Percentiles rank a stretch among this genome's conserved stretches.
Evolutionary conservation across 2,329 filamentous ascomycete genomes (phyloP).

Genomic region (Ceratocystis albifundus): DNA sequence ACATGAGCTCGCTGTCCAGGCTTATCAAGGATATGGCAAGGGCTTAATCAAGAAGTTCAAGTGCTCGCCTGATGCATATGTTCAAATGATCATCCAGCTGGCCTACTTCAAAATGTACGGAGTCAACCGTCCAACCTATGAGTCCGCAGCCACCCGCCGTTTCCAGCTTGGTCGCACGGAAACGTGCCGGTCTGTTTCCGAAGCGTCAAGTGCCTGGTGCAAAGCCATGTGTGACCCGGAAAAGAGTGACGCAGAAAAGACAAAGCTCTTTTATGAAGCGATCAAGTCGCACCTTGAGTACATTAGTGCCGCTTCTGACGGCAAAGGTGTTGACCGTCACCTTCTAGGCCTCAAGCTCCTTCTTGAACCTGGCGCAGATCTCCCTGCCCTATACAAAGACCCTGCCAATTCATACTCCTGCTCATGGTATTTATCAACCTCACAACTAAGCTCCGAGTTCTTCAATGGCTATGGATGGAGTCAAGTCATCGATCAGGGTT

Average conservation of each 20-base stretch:
- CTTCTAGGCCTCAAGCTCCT: conserved; percentile 95
- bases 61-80: conserved; percentile 92
- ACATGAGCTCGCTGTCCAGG: conserved; percentile 86
- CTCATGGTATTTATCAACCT: conserved; percentile 82
- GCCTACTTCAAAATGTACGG: conserved; percentile 99
- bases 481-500: conserved; percentile 91
- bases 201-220: conserved; percentile 86
- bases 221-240: conserved; percentile 65
- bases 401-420: conserved; percentile 72
- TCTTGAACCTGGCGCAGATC: conserved; percentile 63
- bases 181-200: conserved; percentile 83
- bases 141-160: conserved; percentile 85
- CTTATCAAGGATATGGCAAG: conserved; percentile 96
- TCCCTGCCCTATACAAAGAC: conserved; percentile 77
- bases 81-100: conserved; percentile 97
- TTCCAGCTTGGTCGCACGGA: conserved; percentile 96
- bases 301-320: conserved; percentile 78
- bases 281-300: conserved; percentile 77
- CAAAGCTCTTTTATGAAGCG: conserved; percentile 70
- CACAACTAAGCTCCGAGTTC: conserved; percentile 87
- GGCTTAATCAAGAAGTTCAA: conserved; percentile 99
- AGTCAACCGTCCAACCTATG: conserved; percentile 93
- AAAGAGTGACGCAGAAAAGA: conserved; percentile 51
- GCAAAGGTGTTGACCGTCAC: conserved; percentile 88
- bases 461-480: conserved; percentile 99